These are phyloP conservation scores for Oryza nivara DNA, from an alignment of 176 grass and related monocot species.

Conservation along the genomic window DNA sequence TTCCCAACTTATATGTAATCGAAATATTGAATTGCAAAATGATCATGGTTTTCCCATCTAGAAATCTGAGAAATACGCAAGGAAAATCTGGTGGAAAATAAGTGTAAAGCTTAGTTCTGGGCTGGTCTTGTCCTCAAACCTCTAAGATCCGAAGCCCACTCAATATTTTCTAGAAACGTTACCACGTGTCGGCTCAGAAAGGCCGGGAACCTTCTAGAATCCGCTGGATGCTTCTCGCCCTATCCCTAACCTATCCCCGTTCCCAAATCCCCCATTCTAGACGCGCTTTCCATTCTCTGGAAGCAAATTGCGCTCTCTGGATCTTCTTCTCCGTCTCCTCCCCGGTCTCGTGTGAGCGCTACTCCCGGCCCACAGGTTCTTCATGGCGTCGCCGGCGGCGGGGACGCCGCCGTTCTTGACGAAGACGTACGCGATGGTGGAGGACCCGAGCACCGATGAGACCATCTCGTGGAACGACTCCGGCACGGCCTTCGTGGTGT, in stretches of 20 bases:
- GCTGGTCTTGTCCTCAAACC: neutral
- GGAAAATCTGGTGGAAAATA: neutral
- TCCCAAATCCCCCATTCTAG: constrained; percentile 33
- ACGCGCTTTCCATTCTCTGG: constrained; percentile 10
- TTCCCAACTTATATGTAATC: neutral
- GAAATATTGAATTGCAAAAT: neutral
- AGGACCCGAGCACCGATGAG: constrained; percentile 55
- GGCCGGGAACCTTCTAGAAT: constrained; percentile 59
- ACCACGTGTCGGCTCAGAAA: constrained; percentile 26
- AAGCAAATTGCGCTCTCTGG: constrained; percentile 31
- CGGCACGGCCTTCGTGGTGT: constrained; percentile 68
- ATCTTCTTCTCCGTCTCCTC: neutral
- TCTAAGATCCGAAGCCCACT: neutral
- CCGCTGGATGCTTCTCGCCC: constrained; percentile 53
- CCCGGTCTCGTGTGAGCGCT: neutral
- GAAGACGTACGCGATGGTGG: constrained; percentile 72
- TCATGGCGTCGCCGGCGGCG: constrained; percentile 48
- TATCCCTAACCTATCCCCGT: constrained; percentile 22
- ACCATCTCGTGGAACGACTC: constrained; percentile 73
- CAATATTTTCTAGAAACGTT: constrained; percentile 42
- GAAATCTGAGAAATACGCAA: neutral
- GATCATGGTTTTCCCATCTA: neutral
- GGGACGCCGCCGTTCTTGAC: constrained; percentile 72
- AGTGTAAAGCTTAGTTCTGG: neutral
- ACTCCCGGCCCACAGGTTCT: neutral